Evolutionary conservation across 768 basidiomycete genomes (phyloP).

Genomic region (Fistulinella prunicolor): DNA sequence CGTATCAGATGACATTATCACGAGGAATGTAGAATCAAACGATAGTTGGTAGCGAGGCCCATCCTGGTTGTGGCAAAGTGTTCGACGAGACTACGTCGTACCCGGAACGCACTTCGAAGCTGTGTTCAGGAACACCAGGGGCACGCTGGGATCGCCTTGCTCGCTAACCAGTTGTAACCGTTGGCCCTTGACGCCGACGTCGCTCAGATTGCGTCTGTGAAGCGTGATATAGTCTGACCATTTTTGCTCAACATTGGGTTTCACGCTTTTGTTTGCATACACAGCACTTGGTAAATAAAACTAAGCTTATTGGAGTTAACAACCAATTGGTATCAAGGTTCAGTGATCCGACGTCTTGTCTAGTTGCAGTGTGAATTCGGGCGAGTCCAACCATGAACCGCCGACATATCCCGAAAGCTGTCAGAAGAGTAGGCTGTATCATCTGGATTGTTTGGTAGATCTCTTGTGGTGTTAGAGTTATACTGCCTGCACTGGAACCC

Average conservation of each 20-base stretch:
- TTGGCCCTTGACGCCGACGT: not conserved
- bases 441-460: not conserved
- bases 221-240: no score
- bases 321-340: not conserved
- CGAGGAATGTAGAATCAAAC: not conserved
- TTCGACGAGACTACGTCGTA: not conserved
- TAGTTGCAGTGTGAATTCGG: not conserved
- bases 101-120: not conserved
- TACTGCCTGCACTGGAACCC: no score
- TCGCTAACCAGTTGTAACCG: not conserved
- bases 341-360: not conserved
- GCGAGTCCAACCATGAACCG: not conserved
- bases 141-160: not conserved
- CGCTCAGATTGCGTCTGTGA: no score
- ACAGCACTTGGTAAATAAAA: not conserved
- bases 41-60: not conserved
- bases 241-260: not conserved
- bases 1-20: not conserved
- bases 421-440: not conserved
- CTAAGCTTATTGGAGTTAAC: not conserved
- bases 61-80: not conserved
- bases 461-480: no score
- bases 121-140: not conserved
- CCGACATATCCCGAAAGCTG: not conserved
- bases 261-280: not conserved